These are phyloP conservation scores for Diplotaxis tenuifolia DNA, from an alignment of 345 rosid genomes.

Conservation along the genomic window DNA sequence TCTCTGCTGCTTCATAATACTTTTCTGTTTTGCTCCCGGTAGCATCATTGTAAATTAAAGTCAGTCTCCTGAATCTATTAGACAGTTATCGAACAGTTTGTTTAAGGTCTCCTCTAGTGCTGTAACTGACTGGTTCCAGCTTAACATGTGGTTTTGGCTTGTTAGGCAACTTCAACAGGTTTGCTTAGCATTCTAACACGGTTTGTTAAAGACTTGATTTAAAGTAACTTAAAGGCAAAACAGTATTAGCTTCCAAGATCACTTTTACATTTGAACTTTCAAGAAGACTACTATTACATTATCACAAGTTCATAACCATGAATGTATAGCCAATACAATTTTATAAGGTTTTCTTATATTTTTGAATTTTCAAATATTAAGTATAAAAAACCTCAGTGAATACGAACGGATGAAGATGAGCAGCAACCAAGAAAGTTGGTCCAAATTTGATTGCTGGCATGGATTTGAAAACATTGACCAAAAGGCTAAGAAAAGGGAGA, in stretches of 20 bases:
- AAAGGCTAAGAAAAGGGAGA: conserved; percentile 22
- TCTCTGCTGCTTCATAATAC: too few relatives aligned
- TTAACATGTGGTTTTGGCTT: not conserved
- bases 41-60: conserved; percentile 32
- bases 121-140: not conserved
- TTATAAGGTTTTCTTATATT: not conserved
- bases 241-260: not conserved
- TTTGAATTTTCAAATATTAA: not conserved
- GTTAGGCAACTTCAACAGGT: not conserved
- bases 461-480: conserved; percentile 24
- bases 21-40: conserved; percentile 11
- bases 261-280: not conserved
- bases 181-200: not conserved
- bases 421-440: conserved; percentile 5
- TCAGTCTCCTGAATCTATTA: not conserved
- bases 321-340: not conserved
- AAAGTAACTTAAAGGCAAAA: not conserved
- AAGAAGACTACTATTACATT: not conserved
- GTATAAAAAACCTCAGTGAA: not conserved
- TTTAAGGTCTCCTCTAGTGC: not conserved
- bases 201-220: not conserved
- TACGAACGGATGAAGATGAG: not conserved
- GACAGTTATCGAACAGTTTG: not conserved
- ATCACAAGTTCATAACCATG: not conserved
- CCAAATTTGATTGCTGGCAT: conserved; percentile 18